Evolutionary conservation across 2,329 filamentous ascomycete species (phyloP), one percentile per base, ranked within the genome.

Genomic region (Penicillium capsulatum): DNA sequence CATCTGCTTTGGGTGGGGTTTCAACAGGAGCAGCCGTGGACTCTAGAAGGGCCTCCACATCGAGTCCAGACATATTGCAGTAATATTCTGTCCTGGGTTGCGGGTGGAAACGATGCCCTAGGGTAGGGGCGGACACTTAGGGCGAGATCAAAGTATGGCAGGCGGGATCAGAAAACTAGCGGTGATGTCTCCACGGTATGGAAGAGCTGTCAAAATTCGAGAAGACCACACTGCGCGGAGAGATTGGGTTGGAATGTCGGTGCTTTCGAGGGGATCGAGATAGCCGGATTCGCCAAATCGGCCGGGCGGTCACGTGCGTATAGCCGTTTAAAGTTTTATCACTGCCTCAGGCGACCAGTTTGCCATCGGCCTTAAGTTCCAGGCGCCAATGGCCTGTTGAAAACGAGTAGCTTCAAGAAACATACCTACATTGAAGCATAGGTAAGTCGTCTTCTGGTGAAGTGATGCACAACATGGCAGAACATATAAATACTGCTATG

Each of bases 41-140:
- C 68, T 95, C 89, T 54, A 96, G 81, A 51, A 96, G 78, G 52
- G 88, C 87, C 74, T 96, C 90, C 57, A 96, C 87, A 62, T 94
- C 88, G 54, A 83, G 72, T 65, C 75, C 76, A 63, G 81, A 81
- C 81, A 84, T 84, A 54, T 54, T 71, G 67, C 57, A 36, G 35
- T 37, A 46, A 50, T 48, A 48, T 52, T 26, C 39, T 41, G 45
- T 37, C 28, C 26, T 34, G 43, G 31, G 31, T 35, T 38, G 42
- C 32, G 36, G 5, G 33, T 47, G 19, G 34, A 36, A 42, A 34
- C 32, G 40, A 50, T 56, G 47, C 51, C 42, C 48, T 34, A 56
- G 55, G 53, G 29, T 11, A 27, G 55, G 52, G 55, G 26, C 53
- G 53, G 49, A 67, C 64, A 67, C 64, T 67, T 65, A n/a, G 52